A percentile compares a stretch with the other conserved stretches of the same genome.
phyloP scores from a whole-genome alignment of 441 rosid species.

The Daphne laureola region DNA sequence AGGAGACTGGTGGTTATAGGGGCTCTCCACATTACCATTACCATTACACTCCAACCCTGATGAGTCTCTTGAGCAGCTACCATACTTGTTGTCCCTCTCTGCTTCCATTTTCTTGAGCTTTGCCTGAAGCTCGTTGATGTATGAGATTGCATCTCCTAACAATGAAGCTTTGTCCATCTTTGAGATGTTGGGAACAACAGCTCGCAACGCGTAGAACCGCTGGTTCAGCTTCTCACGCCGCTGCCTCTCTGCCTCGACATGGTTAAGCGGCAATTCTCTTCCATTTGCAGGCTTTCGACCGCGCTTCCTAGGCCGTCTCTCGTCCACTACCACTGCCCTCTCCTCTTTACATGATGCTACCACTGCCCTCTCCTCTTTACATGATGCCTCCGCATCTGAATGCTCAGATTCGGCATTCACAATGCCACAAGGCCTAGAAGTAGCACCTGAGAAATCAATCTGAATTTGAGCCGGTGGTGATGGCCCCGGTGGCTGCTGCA shows the following conservation, averaged over 20 bases:
- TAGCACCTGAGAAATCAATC: constrained; percentile 63
- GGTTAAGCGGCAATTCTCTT: constrained; percentile 70
- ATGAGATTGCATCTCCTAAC: constrained; percentile 64
- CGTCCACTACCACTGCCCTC: constrained; percentile 32
- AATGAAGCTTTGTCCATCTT: constrained; percentile 78
- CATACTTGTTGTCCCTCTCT: constrained; percentile 45
- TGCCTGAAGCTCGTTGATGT: constrained; percentile 60
- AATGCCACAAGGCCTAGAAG: constrained; percentile 43
- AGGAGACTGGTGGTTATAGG: constrained; percentile 22
- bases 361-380: constrained; percentile 41
- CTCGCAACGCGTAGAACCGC: constrained; percentile 57
- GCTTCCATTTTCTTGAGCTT: constrained; percentile 54
- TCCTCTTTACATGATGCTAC: constrained; percentile 45
- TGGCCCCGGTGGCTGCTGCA: constrained; percentile 41
- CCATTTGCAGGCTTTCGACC: constrained; percentile 79
- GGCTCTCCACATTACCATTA: constrained; percentile 26
- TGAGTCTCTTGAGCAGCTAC: constrained; percentile 45
- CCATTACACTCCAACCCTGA: constrained; percentile 21
- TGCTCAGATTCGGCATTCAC: constrained; percentile 49
- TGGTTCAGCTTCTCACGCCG: constrained; percentile 75
- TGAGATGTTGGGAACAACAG: constrained; percentile 77
- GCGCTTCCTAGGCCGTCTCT: constrained; percentile 62
- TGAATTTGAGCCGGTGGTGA: constrained; percentile 40
- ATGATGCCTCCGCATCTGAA: constrained; percentile 62
- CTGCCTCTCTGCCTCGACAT: constrained; percentile 75